Conservation (phyloP, 768 basidiomycete species). For the Tremella yokohamensis region DNA sequence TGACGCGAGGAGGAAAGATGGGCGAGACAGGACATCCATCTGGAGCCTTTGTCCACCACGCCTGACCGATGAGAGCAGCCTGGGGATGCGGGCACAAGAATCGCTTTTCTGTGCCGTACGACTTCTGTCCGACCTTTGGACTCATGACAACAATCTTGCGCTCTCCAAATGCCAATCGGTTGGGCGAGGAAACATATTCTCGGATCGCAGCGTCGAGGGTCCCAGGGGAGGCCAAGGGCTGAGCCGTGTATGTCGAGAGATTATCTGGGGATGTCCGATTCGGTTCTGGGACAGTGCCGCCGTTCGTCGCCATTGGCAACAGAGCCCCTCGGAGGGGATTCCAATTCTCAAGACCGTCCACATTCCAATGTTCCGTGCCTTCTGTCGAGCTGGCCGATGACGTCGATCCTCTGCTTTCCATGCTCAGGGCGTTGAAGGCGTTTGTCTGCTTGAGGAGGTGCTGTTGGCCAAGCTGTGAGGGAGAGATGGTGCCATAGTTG, state of each 20-base stretch:
- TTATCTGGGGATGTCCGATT: not conserved
- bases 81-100: conserved; percentile 93
- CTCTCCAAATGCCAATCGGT: conserved; percentile 85
- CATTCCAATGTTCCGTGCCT: conserved; percentile 24
- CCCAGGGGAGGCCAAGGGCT: not conserved
- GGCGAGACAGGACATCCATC: conserved; percentile 58
- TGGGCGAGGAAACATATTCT: conserved; percentile 76
- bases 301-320: not conserved
- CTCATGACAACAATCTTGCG: conserved; percentile 94
- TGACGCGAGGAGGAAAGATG: conserved; percentile 61
- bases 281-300: conserved; percentile 4
- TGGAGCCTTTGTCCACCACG: conserved; percentile 85
- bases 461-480: conserved; percentile 4
- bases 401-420: conserved; percentile 30
- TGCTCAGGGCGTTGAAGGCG: conserved; percentile 14
- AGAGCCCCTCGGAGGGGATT: conserved; percentile 7
- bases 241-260: not conserved
- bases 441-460: conserved; percentile 1
- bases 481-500: conserved; percentile 3
- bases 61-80: conserved; percentile 87
- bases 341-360: conserved; percentile 20
- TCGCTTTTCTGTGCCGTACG: conserved; percentile 92
- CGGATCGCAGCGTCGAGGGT: conserved; percentile 17
- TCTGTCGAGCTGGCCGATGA: conserved; percentile 38
- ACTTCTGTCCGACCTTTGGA: conserved; percentile 95